phyloP scores from a whole-genome alignment of 495 filamentous ascomycete genomes.

The Annulohypoxylon moriforme region DNA sequence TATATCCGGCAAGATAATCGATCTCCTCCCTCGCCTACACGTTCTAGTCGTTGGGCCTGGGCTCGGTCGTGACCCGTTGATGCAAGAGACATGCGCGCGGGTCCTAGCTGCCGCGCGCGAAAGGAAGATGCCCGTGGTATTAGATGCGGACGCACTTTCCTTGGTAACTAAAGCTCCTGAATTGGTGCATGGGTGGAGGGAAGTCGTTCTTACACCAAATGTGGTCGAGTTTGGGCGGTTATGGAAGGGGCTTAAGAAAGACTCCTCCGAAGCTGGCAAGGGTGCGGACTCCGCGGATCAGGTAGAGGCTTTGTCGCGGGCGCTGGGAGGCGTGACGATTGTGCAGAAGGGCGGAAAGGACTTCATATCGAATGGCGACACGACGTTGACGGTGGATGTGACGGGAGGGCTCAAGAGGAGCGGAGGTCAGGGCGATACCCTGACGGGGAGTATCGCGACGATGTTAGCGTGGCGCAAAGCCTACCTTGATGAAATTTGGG shows the following conservation, averaged over 20 bases:
- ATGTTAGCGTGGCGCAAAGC: constrained; percentile 87
- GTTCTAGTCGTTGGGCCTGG: constrained; percentile 95
- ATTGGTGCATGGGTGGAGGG: constrained; percentile 79
- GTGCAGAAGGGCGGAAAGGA: constrained; percentile 91
- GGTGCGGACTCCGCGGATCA: constrained; percentile 62
- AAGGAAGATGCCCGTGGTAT: constrained; percentile 78
- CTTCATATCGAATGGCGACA: constrained; percentile 83
- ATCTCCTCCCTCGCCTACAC: constrained; percentile 86
- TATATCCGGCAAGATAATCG: constrained; percentile 77
- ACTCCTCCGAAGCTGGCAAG: constrained; percentile 51
- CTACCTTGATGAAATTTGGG: constrained; percentile 87
- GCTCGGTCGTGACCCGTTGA: constrained; percentile 86
- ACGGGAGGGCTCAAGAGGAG: constrained; percentile 87
- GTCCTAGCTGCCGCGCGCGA: constrained; percentile 85
- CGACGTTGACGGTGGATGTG: constrained; percentile 77
- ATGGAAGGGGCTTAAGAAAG: constrained; percentile 73
- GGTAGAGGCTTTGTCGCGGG: constrained; percentile 78
- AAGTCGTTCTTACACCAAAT: constrained; percentile 94
- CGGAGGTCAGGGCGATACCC: constrained; percentile 94
- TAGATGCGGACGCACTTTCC: constrained; percentile 91
- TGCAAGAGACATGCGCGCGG: constrained; percentile 84
- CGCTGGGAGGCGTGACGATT: constrained; percentile 88
- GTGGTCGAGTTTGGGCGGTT: constrained; percentile 91
- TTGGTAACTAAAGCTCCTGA: constrained; percentile 80
- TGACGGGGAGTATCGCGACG: constrained; percentile 90